A percentile compares a stretch with the other conserved stretches of the same genome.
Conservation (phyloP, 345 rosid species). For the Cardamine occulta region DNA sequence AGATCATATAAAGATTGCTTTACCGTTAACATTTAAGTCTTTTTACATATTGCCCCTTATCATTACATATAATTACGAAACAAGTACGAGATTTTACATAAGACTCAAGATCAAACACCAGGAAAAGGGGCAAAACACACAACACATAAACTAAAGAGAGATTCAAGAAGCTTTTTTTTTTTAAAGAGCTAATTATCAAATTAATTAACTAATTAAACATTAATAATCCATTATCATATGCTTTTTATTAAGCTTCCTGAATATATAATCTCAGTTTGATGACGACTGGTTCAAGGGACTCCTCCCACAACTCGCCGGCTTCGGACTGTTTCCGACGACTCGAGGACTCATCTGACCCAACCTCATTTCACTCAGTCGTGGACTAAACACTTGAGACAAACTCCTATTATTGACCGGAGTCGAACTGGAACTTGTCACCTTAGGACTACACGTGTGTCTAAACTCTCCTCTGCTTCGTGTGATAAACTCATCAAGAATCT, state of each 20-base stretch:
- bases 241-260: constrained; percentile 34
- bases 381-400: constrained; percentile 51
- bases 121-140: not conserved
- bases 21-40: constrained; percentile 18
- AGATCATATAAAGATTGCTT: constrained; percentile 2
- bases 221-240: constrained; percentile 30
- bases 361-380: constrained; percentile 67
- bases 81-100: constrained; percentile 27
- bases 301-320: constrained; percentile 61
- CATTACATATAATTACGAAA: constrained; percentile 33
- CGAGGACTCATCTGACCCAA: constrained; percentile 71
- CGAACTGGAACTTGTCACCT: constrained; percentile 66
- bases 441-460: constrained; percentile 74
- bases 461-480: constrained; percentile 96
- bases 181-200: constrained; percentile 27
- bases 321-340: constrained; percentile 41
- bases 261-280: constrained; percentile 28
- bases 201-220: constrained; percentile 40
- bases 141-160: constrained; percentile 35
- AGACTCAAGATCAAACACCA: constrained; percentile 40
- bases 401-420: constrained; percentile 69
- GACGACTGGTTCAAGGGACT: constrained; percentile 64
- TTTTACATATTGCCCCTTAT: constrained; percentile 26
- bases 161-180: constrained; percentile 43
- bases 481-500: constrained; percentile 83